A percentile compares a stretch with the other conserved stretches of the same genome.
phyloP scores from a whole-genome alignment of 2,329 filamentous ascomycete genomes.

The Ophiocordyceps camponoti-leonardi region DNA sequence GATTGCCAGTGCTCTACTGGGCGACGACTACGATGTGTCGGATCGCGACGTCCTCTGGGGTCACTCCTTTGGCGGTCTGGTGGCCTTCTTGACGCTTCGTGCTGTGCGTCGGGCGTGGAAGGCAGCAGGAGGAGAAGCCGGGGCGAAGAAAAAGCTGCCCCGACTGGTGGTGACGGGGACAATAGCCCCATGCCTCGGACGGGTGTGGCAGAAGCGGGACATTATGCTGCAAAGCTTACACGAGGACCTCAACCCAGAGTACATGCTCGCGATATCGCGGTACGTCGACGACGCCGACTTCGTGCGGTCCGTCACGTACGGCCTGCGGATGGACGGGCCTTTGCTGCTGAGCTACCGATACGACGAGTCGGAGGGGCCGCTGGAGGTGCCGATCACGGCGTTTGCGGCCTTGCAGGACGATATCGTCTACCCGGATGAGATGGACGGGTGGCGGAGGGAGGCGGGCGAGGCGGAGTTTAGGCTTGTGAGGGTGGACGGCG shows the following conservation, averaged over 20 bases:
- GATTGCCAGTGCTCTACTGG: not conserved
- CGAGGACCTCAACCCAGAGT: not conserved
- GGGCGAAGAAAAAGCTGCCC: not conserved
- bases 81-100: not conserved
- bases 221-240: not conserved
- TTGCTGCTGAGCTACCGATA: not conserved
- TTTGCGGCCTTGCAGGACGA: not conserved
- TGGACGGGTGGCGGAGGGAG: not conserved
- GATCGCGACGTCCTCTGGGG: not conserved
- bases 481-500: not conserved
- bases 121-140: not conserved
- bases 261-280: too few relatives aligned
- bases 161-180: not conserved
- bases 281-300: too few relatives aligned
- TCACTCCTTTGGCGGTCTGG: not conserved
- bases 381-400: not conserved
- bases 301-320: not conserved
- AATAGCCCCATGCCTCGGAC: not conserved
- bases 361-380: not conserved
- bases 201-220: not conserved
- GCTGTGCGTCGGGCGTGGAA: not conserved
- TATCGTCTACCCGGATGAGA: not conserved
- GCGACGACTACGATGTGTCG: not conserved
- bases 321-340: not conserved
- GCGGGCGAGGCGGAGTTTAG: not conserved